Evolutionary conservation across 2,329 filamentous ascomycete species (phyloP).

Genomic region (Arthrobotrys entomopaga): DNA sequence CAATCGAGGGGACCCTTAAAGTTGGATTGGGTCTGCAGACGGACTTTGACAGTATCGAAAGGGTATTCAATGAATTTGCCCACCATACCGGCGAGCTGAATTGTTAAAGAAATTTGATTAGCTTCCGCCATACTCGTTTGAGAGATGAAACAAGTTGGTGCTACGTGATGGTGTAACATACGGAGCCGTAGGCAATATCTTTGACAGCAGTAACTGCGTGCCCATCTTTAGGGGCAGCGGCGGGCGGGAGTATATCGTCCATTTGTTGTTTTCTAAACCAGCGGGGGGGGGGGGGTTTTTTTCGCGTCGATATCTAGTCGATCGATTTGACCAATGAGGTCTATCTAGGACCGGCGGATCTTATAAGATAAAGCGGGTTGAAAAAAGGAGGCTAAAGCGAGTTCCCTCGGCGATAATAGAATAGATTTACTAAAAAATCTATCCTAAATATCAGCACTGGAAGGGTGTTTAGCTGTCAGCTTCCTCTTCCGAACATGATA

Average conservation of each 20-base stretch:
- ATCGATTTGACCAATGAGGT: not conserved
- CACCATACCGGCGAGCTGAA: constrained; percentile 79
- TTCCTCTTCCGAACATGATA: constrained; percentile 30
- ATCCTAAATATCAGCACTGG: constrained; percentile 13
- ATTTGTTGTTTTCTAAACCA: constrained; percentile 13
- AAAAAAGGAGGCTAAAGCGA: constrained; percentile 16
- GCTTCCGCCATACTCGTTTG: no score
- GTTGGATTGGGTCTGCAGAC: constrained; percentile 91
- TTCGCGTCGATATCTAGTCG: not conserved
- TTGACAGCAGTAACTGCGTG: constrained; percentile 75
- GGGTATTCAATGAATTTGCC: constrained; percentile 98
- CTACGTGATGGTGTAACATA: constrained; percentile 63
- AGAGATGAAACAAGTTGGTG: not conserved
- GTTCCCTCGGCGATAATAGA: constrained; percentile 14
- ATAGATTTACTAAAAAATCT: constrained; percentile 16
- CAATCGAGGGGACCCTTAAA: constrained; percentile 92
- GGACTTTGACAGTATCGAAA: constrained; percentile 98
- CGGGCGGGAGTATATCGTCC: constrained; percentile 34
- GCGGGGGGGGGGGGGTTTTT: no score
- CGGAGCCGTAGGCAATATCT: constrained; percentile 88
- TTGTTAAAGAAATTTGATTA: constrained; percentile 10
- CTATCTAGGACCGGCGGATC: constrained; percentile 16
- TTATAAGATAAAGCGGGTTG: constrained; percentile 22
- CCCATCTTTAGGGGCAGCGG: constrained; percentile 62
- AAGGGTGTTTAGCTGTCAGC: constrained; percentile 28